Evolutionary conservation across 345 rosid genomes (phyloP), one percentile per base, ranked within the genome.

Genomic region (Gynandropsis gynandra): DNA sequence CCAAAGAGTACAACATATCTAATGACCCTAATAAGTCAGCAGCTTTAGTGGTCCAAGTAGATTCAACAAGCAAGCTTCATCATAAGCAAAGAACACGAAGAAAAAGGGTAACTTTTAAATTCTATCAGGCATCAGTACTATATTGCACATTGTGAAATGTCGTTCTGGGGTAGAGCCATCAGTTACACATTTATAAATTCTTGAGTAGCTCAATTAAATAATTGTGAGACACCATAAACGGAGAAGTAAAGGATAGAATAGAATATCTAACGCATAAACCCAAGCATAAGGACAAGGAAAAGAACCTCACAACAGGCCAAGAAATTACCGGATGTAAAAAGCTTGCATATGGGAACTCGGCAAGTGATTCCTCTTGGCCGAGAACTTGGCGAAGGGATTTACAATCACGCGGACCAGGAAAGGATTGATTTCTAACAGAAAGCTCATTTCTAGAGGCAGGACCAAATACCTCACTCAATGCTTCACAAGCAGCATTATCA

Each of bases 311-410:
- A 29, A 47, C 8, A 48, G 34, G 58, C 20, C 46, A 59, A 62
- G 42, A 39, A 19, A 43, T 52, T 82, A 89, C 98, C 80, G 79
- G 56, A 61, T 85, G 82, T 42, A 92, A 71, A 69, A 87, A 82
- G 75, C 95, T 78, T 50, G 93, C 87, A 53, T 54, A 78, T 45
- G 98, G 98, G 67, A 92, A 92, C 75, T 87, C 96, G 54, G 95
- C 93, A 32, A 92, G 82, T 37, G 98, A 85, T 65, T 80, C 84
- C 68, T 80, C 81, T 57, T 73, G 81, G 55, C 72, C 74, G 32
- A 78, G 72, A 62, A 92, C 55, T 64, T 76, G 73, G 20, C 62
- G 78, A 43, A 68, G 62, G 56, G 58, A 58, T 49, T 56, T 74
- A 42, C 15, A 46, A 56, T 74, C 57, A 56, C 13, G 56, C 47